Evolutionary conservation across 2,329 filamentous ascomycete species (phyloP).

Genomic region (Aspergillus pseudonomiae): DNA sequence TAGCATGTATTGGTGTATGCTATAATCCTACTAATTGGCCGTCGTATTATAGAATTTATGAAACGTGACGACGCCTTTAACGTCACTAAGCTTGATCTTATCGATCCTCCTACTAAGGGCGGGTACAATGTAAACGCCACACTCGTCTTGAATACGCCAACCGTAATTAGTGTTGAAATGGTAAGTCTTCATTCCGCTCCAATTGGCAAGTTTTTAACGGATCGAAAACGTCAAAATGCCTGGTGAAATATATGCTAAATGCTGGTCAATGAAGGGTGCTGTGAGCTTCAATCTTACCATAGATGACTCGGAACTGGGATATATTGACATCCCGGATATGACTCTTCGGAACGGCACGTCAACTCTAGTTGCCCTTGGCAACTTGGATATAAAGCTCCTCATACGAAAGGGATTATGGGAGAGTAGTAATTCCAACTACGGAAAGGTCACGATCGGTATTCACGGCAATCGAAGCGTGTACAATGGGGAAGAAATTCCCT

Average conservation of each 20-base stretch:
- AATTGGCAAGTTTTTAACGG: no score
- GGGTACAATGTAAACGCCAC: constrained; percentile 34
- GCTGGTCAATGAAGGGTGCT: constrained; percentile 20
- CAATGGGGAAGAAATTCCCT: constrained; percentile 30
- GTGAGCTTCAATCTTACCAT: constrained; percentile 30
- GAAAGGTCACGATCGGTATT: constrained; percentile 26
- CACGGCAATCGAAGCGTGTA: constrained; percentile 28
- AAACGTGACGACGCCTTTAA: constrained; percentile 25
- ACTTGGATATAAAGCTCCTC: constrained; percentile 24
- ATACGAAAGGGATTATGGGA: constrained; percentile 22
- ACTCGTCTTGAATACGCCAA: constrained; percentile 25
- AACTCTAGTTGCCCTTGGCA: constrained; percentile 19
- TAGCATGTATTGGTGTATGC: neutral
- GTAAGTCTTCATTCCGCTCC: constrained; percentile 10
- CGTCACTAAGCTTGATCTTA: constrained; percentile 24
- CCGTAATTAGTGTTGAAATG: constrained; percentile 25
- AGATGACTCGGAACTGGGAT: constrained; percentile 22
- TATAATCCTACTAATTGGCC: neutral
- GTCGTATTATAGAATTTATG: constrained; percentile 22
- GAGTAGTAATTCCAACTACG: constrained; percentile 15
- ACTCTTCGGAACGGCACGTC: constrained; percentile 19
- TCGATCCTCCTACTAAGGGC: constrained; percentile 17
- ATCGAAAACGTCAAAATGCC: no score
- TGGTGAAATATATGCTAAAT: neutral
- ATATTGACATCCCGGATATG: constrained; percentile 27